Conservation (phyloP, 495 filamentous ascomycete genomes). For the Aspergillus steynii region DNA sequence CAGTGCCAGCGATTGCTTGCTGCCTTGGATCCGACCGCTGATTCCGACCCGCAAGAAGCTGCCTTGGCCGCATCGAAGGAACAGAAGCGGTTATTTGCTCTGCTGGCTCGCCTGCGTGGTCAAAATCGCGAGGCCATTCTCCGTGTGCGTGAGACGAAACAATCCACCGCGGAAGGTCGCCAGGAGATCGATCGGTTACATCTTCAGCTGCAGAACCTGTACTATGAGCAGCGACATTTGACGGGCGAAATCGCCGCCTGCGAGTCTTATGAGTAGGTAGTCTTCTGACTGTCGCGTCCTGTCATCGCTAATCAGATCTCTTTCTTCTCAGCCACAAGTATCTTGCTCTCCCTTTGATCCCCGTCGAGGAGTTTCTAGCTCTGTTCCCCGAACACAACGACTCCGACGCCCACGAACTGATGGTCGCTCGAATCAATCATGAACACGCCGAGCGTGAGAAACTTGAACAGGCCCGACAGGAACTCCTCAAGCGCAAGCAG, state of each 20-base stretch:
- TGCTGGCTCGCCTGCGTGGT: conserved; percentile 78
- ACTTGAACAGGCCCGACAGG: conserved; percentile 83
- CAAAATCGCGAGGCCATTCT: conserved; percentile 80
- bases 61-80: conserved; percentile 68
- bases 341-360: conserved; percentile 77
- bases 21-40: conserved; percentile 50
- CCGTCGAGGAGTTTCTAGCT: conserved; percentile 77
- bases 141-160: conserved; percentile 81
- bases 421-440: conserved; percentile 89
- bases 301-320: conserved; percentile 12
- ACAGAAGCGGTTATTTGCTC: conserved; percentile 76
- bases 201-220: conserved; percentile 90
- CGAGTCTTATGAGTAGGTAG: conserved; percentile 84
- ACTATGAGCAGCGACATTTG: conserved; percentile 92
- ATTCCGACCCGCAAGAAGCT: conserved; percentile 45
- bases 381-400: conserved; percentile 73
- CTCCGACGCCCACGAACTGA: conserved; percentile 72
- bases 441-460: conserved; percentile 84
- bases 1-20: conserved; percentile 75
- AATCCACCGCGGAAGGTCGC: conserved; percentile 78
- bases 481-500: conserved; percentile 86
- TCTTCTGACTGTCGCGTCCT: not conserved
- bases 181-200: conserved; percentile 91
- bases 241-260: conserved; percentile 88
- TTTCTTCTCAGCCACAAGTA: conserved; percentile 73